Percentiles rank a stretch among this genome's conserved stretches.
These are phyloP conservation scores for Lentinus brumalis DNA, from an alignment of 768 basidiomycete genomes.

Conservation along the genomic window DNA sequence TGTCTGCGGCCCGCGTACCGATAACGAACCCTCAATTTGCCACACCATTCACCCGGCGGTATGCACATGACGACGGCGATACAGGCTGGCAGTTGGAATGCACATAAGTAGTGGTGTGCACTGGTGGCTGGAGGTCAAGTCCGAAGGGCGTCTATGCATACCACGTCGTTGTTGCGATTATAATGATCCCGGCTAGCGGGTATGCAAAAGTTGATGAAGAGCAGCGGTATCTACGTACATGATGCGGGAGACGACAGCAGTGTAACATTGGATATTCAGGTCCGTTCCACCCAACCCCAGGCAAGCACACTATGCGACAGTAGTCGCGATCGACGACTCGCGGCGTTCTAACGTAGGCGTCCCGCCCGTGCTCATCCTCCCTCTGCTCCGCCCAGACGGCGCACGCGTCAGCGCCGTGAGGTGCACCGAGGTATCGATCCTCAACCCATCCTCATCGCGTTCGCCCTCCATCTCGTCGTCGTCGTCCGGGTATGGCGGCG, in stretches of 20 bases:
- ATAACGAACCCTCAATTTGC: background rate
- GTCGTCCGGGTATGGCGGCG: slow-evolving; percentile 33
- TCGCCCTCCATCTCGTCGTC: slow-evolving; percentile 24
- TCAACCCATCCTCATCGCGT: slow-evolving; percentile 30
- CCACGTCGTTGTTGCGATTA: no score
- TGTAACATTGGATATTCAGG: slow-evolving; percentile 6
- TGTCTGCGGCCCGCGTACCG: background rate
- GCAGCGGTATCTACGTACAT: slow-evolving; percentile 16
- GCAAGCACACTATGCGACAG: background rate
- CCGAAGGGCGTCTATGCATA: no score
- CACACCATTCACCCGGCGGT: no score
- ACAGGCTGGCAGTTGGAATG: no score
- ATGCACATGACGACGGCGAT: no score
- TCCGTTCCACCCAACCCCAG: slow-evolving; percentile 7
- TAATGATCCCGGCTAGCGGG: slow-evolving; percentile 2
- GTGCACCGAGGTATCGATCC: slow-evolving; percentile 38
- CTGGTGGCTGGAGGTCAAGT: no score
- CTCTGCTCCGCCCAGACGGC: slow-evolving; percentile 60
- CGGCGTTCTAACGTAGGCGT: slow-evolving; percentile 27
- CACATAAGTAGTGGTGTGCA: no score
- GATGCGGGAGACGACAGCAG: slow-evolving; percentile 13
- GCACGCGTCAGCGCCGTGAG: slow-evolving; percentile 68
- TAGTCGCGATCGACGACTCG: background rate
- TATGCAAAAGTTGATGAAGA: slow-evolving; percentile 4
- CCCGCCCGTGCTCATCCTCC: slow-evolving; percentile 36